Evolutionary conservation across 2,329 filamentous ascomycete genomes (phyloP), one percentile per base, ranked within the genome.

Genomic region (Aspergillus brunneoviolaceus): DNA sequence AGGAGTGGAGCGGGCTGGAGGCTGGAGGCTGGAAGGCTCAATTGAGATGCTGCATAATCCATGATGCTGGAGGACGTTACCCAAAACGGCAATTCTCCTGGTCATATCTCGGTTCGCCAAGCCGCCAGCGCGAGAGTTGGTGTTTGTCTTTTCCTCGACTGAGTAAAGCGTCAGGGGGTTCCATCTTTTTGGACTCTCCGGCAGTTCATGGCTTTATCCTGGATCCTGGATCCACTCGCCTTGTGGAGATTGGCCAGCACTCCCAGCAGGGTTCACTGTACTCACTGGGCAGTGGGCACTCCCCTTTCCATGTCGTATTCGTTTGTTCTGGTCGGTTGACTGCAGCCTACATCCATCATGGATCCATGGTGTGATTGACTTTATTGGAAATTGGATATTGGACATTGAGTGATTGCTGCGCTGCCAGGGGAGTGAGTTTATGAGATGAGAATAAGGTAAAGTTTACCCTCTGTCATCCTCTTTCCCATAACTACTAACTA

Each of bases 141-240:
- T 55, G 23, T 39, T 23, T 23, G 31, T 31, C 54, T 55, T 60
- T 56, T 42, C 63, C 58, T 11, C 14, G 31, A 60, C 60, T 23
- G 49, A 60, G 11, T 12, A 1, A 21, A 23, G 25, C 19, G 35
- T 59, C 59, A 58, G 55, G 61, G 63, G 57, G 42, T 45, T 45
- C 9, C 3, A 19, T 25, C 64, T 21, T 31, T 21, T 49, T 19
- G 25, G 23, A 47, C 49, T 60, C 59, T 29, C 63, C 61, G 58
- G 49, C 53, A 48, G 64, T 67, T 67, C 65, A 57, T 65, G 63
- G 59, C 50, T 47, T 21, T 6, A 19, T 16, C 27, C 27, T 27
- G 27, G 27, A 27, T 21, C 21, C 21, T 21, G 21, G 21, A 21
- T 54, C 62, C 60, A 58, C 58, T 60, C 29, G 47, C 6, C 48